These are phyloP conservation scores for Sonneratia alba DNA, from an alignment of 345 rosid genomes.

Conservation along the genomic window DNA sequence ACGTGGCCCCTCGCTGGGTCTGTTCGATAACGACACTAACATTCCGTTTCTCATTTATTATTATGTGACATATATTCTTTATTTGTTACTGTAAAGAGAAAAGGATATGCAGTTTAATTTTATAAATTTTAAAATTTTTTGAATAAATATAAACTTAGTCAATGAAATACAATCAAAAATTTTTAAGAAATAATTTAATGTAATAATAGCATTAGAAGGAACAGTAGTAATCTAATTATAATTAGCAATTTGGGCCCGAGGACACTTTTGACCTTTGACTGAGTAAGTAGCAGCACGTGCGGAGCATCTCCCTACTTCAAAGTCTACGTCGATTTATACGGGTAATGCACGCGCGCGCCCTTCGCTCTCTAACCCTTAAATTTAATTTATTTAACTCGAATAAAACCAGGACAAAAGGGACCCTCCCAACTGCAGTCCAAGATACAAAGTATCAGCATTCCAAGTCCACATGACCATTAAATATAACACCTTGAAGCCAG, in stretches of 20 bases:
- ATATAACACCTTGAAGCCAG: neutral
- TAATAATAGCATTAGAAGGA: neutral
- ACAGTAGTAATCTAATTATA: neutral
- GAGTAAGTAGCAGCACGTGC: constrained; percentile 5
- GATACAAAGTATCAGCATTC: neutral
- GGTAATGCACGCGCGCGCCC: constrained; percentile 11
- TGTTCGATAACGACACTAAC: neutral
- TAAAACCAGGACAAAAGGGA: neutral
- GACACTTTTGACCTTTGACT: constrained; percentile 12
- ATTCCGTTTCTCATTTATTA: no score
- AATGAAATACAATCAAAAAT: no score
- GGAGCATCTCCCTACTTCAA: constrained; percentile 10
- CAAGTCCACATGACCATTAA: neutral
- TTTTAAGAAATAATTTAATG: no score
- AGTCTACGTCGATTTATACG: constrained; percentile 5
- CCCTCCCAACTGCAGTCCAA: neutral
- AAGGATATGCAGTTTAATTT: no score
- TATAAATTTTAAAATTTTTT: no score
- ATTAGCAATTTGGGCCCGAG: neutral
- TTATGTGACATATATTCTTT: no score
- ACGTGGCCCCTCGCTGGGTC: constrained; percentile 1
- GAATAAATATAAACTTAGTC: no score
- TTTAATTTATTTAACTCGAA: no score
- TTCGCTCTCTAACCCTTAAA: no score
- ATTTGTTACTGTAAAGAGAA: no score